Evolutionary conservation across 257 asterid species (phyloP), one percentile per base, ranked within the genome.

Genomic region (Sherardia arvensis): DNA sequence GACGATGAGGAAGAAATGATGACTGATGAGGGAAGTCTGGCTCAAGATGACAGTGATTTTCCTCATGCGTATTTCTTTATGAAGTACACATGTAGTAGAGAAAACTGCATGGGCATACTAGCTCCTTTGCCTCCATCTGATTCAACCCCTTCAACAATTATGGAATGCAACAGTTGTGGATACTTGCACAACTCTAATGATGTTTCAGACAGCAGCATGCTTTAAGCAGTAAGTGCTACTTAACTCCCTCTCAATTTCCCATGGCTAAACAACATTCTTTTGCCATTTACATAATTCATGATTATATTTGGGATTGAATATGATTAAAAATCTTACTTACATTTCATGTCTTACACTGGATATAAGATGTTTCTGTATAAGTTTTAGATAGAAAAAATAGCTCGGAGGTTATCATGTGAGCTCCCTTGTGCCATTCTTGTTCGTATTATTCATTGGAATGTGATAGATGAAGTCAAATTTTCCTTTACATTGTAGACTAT

Each of bases 121-220:
- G 97, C 97, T 66, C 97, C 97, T 30, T 68, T 85, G 49, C 94
- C 92, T 8, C 94, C 86, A 0, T 73, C 62, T 4, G 86, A 73
- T 73, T 67, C 79, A 22, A 65, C 68, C 18, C 66, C 78, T 3
- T 72, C 95, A 10, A 40, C 68, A 1, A 70, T 79, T 55, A 82
- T 89, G 93, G 99, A 89, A 82, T 92, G 99, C 75, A 87, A 85
- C 79, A 89, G 85, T 67, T 92, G 97, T 62, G 91, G 97, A 58
- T 74, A 70, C 78, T 62, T 92, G 83, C 82, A 74, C 74, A 77
- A 75, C 58, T 67, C 74, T 30, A 79, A 84, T 60, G 77, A 71
- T 30, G 53, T 65, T 53, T 66, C 55, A 56, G 62, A 69, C 62
- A 66, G 71, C 53, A 65, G 68, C 49, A 43, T 29, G 72, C 68